These are phyloP conservation scores for Colletotrichum trifolii DNA, from an alignment of 2,329 filamentous ascomycete species.

Conservation along the genomic window DNA sequence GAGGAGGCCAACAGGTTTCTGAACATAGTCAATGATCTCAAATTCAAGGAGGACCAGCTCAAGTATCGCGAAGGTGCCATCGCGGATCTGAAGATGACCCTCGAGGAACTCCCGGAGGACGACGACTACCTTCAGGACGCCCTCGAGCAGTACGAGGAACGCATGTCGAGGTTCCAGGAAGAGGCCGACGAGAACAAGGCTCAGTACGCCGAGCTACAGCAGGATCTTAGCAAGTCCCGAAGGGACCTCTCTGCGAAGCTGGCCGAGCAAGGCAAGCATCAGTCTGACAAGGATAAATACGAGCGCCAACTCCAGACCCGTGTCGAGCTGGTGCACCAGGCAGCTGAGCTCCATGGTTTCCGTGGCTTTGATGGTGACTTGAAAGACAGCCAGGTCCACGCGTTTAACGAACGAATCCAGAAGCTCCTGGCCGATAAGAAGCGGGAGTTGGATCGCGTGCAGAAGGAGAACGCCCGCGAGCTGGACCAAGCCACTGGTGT, in stretches of 20 bases:
- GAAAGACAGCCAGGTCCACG: constrained; percentile 76
- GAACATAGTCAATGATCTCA: constrained; percentile 78
- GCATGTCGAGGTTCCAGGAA: constrained; percentile 72
- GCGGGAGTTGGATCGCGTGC: constrained; percentile 78
- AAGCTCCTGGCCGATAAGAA: constrained; percentile 83
- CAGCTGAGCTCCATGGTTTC: constrained; percentile 81
- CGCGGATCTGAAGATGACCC: constrained; percentile 74
- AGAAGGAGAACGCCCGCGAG: constrained; percentile 79
- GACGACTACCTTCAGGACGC: constrained; percentile 80
- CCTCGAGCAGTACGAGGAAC: constrained; percentile 81
- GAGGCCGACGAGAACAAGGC: constrained; percentile 72
- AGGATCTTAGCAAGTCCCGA: constrained; percentile 56
- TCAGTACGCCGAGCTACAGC: constrained; percentile 74
- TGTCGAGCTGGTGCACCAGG: constrained; percentile 79
- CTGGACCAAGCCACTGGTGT: constrained; percentile 76
- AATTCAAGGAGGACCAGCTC: constrained; percentile 80
- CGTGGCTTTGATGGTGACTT: constrained; percentile 86
- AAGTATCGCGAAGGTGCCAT: constrained; percentile 77
- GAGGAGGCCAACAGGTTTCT: constrained; percentile 79
- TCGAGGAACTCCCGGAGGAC: constrained; percentile 81
- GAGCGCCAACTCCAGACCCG: constrained; percentile 82
- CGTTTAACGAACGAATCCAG: constrained; percentile 82
- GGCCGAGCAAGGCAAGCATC: constrained; percentile 78
- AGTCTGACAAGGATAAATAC: constrained; percentile 88
- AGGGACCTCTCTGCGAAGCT: constrained; percentile 62